Base-by-base conservation (phyloP, 768 basidiomycete genomes). In the Boletus coccyginus region DNA sequence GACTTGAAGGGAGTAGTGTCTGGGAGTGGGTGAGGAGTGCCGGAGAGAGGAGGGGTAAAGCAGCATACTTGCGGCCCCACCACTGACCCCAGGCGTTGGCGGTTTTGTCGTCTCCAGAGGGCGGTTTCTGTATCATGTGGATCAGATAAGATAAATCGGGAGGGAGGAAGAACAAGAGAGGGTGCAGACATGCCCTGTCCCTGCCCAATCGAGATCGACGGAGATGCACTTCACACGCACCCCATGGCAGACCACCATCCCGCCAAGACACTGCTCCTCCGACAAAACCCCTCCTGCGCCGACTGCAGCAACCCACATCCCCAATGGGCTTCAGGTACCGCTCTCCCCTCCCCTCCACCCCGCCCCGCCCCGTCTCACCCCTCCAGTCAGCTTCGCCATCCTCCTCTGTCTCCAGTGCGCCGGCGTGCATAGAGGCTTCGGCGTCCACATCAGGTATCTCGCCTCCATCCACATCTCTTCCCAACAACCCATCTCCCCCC, bases 391-490 rank as follows among this genome's bases (percentile, higher is more conserved):
- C 71, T 90, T 91, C 67, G 90, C 92, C 38, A 79, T 93, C 54
- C 95, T 96, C 69, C 81, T 98, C 53, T 99, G 96, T 73, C 78
- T 99, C 24, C 93, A 92, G 73, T 91, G 90, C 68, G 88, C 88
- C 31, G 90, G 90, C 36, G 75, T 82, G 40, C 94, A 95, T 74
- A 77, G 92, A 75, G 88, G 92, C 3, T 93, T 97, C 67, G 96
- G 96, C 42, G 94, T 97, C 16, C 96, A 98, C 72, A 84, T 98
- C 70, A 91, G 88, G 90, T 77, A 58, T 16, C 1, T 8, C 38
- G 6, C 31, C 27, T 3, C 2, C 33, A 11, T 47, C 16, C 47
- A 21, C 19, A n/a, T 51, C 2, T 31, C 50, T 11, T 49, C 7
- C 17, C 33, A 16, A 38, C 48, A 9, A 45, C 50, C 32, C 36